These are phyloP conservation scores for Gigaspora rosea DNA, from an alignment of 192 early-diverging fungal species.

Conservation along the genomic window DNA sequence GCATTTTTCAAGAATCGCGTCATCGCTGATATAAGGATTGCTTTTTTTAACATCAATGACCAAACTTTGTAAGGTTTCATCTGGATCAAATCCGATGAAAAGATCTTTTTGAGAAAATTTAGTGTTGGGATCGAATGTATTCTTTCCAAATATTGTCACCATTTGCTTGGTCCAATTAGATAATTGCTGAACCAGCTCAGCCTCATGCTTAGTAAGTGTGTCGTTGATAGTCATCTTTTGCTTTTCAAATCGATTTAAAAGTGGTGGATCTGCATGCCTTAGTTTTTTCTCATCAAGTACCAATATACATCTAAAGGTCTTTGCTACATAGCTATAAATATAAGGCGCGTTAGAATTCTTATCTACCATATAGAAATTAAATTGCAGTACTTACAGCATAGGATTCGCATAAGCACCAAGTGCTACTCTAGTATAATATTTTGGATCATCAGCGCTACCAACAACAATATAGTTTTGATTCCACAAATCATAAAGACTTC, in stretches of 20 bases:
- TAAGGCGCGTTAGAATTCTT: not conserved
- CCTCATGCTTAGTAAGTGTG: not conserved
- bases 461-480: slow-evolving; percentile 35
- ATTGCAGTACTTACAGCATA: slow-evolving; percentile 19
- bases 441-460: slow-evolving; percentile 25
- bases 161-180: slow-evolving; percentile 8
- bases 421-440: slow-evolving; percentile 32
- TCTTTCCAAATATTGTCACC: not conserved
- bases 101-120: slow-evolving; percentile 11
- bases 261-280: slow-evolving; percentile 27
- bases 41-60: slow-evolving; percentile 20
- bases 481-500: slow-evolving; percentile 36
- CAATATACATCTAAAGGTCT: slow-evolving; percentile 30
- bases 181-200: not conserved
- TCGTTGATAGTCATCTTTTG: slow-evolving; percentile 30
- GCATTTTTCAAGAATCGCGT: slow-evolving; percentile 13
- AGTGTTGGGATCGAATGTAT: not conserved
- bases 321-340: slow-evolving; percentile 19
- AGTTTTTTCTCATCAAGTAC: slow-evolving; percentile 33
- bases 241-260: slow-evolving; percentile 32
- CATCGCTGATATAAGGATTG: not conserved
- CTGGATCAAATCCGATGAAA: slow-evolving; percentile 32
- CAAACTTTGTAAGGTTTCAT: slow-evolving; percentile 33
- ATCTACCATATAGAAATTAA: not conserved
- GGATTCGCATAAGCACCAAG: slow-evolving; percentile 34